Evolutionary conservation across 441 rosid genomes (phyloP), one percentile per base, ranked within the genome.

Genomic region (Melastoma candidum): DNA sequence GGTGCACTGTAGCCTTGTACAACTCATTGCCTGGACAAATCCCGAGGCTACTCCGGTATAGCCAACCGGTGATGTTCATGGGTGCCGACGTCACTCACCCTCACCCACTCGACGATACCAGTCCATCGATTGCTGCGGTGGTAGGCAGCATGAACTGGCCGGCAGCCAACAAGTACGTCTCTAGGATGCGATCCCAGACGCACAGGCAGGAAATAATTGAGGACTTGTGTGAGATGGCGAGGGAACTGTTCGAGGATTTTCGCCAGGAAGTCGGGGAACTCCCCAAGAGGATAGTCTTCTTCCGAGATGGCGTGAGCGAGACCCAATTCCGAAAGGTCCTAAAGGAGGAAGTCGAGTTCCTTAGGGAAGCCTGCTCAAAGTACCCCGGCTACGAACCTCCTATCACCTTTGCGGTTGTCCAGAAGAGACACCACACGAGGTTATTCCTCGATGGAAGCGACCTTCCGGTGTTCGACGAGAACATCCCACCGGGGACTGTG

Each of bases 101-200:
- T 26, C 90, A 83, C 56, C 90, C 90, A 1, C 79, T 83, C 0
- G 90, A 83, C 26, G 90, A 83, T 59, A 71, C 25, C 53, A 83
- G 90, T 51, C 90, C 90, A 14, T 83, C 90, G 0, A 84, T 80
- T 50, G 90, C 85, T 0, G 90, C 90, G 39, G 87, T 83, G 13
- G 90, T 83, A 6, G 90, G 90, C 10, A 83, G 87, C 78, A 74
- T 83, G 71, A 83, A 83, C 71, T 83, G 90, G 90, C 90, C 90
- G 1, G 77, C 83, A 11, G 87, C 87, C 39, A 83, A 83, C 84
- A 71, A 74, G 50, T 83, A 83, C 17, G 77, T 68, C 0, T 83
- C 87, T 0, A 73, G 84, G 53, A 83, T 83, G 86, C 57, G 81
- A 57, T 83, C 90, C 26, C 90, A 83, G 58, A 78, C 81, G 4